These are phyloP conservation scores for Boletus fagicola DNA, from an alignment of 768 basidiomycete genomes.

Conservation along the genomic window DNA sequence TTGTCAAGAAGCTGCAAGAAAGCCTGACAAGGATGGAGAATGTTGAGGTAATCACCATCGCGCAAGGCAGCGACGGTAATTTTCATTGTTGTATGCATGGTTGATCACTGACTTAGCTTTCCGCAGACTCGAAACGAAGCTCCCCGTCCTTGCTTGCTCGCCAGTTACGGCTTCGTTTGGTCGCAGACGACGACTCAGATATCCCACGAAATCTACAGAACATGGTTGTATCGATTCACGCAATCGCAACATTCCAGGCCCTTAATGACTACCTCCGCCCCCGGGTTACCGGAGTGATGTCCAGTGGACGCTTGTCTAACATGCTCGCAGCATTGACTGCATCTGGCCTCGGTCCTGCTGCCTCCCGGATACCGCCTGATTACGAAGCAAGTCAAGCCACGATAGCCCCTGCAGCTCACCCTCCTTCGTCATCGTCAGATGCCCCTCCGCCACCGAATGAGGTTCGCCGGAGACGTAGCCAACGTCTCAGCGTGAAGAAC, in stretches of 20 bases:
- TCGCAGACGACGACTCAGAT: slow-evolving; percentile 88
- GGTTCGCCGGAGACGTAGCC: slow-evolving; percentile 71
- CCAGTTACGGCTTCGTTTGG: slow-evolving; percentile 82
- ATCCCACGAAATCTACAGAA: slow-evolving; percentile 84
- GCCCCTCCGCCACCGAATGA: slow-evolving; percentile 38
- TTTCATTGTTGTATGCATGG: slow-evolving; percentile 1
- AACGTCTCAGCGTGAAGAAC: slow-evolving; percentile 75
- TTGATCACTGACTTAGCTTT: slow-evolving; percentile 1
- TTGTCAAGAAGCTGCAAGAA: slow-evolving; percentile 97
- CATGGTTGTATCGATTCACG: slow-evolving; percentile 96
- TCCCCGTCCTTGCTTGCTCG: slow-evolving; percentile 91
- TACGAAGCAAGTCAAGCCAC: slow-evolving; percentile 32
- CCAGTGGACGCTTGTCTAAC: slow-evolving; percentile 66
- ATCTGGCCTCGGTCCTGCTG: slow-evolving; percentile 60
- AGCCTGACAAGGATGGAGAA: slow-evolving; percentile 92
- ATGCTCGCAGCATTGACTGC: slow-evolving; percentile 91
- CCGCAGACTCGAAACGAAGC: slow-evolving; percentile 80
- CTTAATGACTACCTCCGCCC: slow-evolving; percentile 95
- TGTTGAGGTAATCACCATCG: slow-evolving; percentile 90
- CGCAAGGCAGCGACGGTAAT: slow-evolving; percentile 76
- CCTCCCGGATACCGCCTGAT: slow-evolving; percentile 38
- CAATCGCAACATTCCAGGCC: slow-evolving; percentile 97
- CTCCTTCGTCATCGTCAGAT: slow-evolving; percentile 36
- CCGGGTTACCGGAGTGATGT: slow-evolving; percentile 71
- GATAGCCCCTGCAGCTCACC: slow-evolving; percentile 26